Percentiles rank a stretch among this genome's conserved stretches.
Evolutionary conservation across 257 asterid species (phyloP).

Genomic region (Ilex aquifolium): DNA sequence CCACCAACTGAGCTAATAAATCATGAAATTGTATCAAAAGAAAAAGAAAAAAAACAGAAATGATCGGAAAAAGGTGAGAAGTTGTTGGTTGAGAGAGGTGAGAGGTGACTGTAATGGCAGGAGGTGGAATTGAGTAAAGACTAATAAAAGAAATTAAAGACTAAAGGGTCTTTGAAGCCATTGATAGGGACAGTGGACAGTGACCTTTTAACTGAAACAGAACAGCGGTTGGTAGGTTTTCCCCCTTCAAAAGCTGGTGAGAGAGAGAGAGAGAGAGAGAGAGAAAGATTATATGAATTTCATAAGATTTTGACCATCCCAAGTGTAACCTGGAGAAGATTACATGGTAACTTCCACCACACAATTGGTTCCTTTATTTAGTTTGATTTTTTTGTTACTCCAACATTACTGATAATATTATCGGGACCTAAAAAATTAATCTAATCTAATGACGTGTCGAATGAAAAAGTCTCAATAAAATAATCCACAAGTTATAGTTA

Average conservation of each 20-base stretch:
- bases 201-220: conserved; percentile 15
- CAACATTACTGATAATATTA: too few relatives aligned
- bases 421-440: too few relatives aligned
- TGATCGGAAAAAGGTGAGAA: conserved; percentile 4
- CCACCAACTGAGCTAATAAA: background rate
- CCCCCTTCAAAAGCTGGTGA: background rate
- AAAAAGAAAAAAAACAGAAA: conserved; percentile 1
- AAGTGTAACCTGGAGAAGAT: background rate
- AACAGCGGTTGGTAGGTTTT: background rate
- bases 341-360: too few relatives aligned
- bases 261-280: background rate
- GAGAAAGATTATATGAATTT: background rate
- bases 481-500: too few relatives aligned
- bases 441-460: too few relatives aligned
- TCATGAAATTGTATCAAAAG: background rate
- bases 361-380: too few relatives aligned
- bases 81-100: conserved; percentile 13
- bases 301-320: background rate
- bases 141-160: conserved; percentile 9
- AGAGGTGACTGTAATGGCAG: conserved; percentile 16
- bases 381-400: too few relatives aligned
- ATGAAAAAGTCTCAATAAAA: too few relatives aligned
- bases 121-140: conserved; percentile 16
- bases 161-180: conserved; percentile 1
- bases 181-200: conserved; percentile 18